Conservation (phyloP, 1,139 yeast species). For the Suhomyces terraborum region DNA sequence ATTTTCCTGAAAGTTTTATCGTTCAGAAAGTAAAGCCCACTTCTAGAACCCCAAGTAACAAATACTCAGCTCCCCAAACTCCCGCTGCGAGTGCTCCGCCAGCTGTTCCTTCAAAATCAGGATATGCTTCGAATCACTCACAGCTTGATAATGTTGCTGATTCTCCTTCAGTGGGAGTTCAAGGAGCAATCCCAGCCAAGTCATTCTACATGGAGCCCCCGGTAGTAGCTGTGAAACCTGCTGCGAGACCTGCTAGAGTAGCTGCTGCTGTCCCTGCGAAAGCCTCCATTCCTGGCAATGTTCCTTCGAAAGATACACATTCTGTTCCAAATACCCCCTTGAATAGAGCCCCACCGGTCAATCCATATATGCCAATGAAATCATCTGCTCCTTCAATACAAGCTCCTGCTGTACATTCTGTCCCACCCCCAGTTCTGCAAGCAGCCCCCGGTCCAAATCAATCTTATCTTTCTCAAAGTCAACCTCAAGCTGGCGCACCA, state of each 20-base stretch:
- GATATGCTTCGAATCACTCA: not conserved
- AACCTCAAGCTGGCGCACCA: not conserved
- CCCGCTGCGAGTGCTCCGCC: slow-evolving; percentile 10
- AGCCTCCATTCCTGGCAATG: slow-evolving; percentile 16
- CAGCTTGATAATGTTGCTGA: not conserved
- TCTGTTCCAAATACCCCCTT: slow-evolving; percentile 15
- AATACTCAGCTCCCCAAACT: slow-evolving; percentile 28
- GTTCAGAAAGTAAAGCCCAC: slow-evolving; percentile 42
- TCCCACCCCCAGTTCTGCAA: not conserved
- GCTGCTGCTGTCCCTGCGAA: slow-evolving; percentile 21
- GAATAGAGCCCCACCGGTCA: slow-evolving; percentile 17
- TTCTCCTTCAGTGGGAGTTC: not conserved
- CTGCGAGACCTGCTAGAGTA: slow-evolving; percentile 34
- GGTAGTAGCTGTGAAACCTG: slow-evolving; percentile 28
- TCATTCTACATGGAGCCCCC: slow-evolving; percentile 60
- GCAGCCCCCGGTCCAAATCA: not conserved
- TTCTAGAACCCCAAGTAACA: slow-evolving; percentile 26
- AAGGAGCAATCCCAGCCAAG: not conserved
- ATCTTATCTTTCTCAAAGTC: not conserved
- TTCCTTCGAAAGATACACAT: slow-evolving; percentile 14
- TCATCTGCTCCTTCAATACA: slow-evolving; percentile 11
- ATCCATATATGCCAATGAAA: slow-evolving; percentile 17
- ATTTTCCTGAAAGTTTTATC: slow-evolving; percentile 68
- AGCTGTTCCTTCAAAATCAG: slow-evolving; percentile 6
- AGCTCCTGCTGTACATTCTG: slow-evolving; percentile 8